Conservation (phyloP, 2,329 filamentous ascomycete genomes). For the Sclerotinia glacialis region DNA sequence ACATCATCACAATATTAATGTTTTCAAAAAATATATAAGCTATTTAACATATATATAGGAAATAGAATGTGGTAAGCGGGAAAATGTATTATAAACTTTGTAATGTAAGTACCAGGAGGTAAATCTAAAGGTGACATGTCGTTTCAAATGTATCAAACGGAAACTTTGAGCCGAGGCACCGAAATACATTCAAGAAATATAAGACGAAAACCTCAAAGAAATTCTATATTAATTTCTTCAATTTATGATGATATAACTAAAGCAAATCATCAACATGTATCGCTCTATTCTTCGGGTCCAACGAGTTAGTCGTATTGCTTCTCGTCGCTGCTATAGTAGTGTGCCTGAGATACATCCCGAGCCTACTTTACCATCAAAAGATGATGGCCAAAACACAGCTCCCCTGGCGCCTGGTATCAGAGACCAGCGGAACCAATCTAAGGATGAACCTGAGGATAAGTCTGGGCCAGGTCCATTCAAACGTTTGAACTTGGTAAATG, state of each 20-base stretch:
- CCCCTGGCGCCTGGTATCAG: neutral
- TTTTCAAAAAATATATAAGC: neutral
- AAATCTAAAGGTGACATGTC: neutral
- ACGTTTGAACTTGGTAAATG: neutral
- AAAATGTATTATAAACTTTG: neutral
- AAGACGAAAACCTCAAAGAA: neutral
- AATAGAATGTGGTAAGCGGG: neutral
- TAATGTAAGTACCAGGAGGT: neutral
- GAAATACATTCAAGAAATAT: neutral
- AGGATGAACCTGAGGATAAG: neutral
- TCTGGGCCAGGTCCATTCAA: neutral
- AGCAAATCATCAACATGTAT: neutral
- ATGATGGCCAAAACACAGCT: neutral
- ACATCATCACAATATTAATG: neutral
- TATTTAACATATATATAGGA: neutral
- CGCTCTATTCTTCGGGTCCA: conserved; percentile 2
- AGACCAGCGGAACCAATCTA: neutral
- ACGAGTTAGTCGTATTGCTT: neutral
- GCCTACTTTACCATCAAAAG: neutral
- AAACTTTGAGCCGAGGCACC: conserved; percentile 6
- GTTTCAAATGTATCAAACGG: neutral
- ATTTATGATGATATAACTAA: neutral
- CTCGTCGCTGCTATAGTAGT: conserved; percentile 14
- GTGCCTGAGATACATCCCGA: neutral
- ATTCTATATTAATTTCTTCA: neutral